phyloP scores from a whole-genome alignment of 2,329 filamentous ascomycete species.

The Microcyclospora pomicola region DNA sequence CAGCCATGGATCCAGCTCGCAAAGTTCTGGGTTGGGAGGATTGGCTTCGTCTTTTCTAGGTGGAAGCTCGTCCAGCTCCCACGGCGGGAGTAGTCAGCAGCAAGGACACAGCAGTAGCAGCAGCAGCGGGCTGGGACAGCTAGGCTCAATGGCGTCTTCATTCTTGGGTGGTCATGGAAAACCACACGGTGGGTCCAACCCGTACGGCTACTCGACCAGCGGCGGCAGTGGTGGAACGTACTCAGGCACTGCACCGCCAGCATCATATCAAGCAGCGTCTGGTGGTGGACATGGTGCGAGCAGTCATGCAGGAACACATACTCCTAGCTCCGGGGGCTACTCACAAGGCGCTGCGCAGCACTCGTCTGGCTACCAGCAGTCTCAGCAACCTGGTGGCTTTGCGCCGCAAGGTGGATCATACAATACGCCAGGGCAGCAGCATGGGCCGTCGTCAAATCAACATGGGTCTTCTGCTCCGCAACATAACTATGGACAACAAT shows the following conservation, averaged over 20 bases:
- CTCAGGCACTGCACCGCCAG: slow-evolving; percentile 22
- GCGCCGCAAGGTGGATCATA: slow-evolving; percentile 11
- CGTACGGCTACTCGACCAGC: slow-evolving; percentile 25
- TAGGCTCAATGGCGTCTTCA: slow-evolving; percentile 16
- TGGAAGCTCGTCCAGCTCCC: slow-evolving; percentile 12
- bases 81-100: slow-evolving; percentile 3
- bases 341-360: not conserved
- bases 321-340: slow-evolving; percentile 8
- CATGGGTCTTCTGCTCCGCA: not conserved
- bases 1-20: slow-evolving; percentile 1
- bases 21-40: slow-evolving; percentile 15
- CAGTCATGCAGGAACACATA: slow-evolving; percentile 2
- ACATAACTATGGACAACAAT: slow-evolving; percentile 6
- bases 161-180: slow-evolving; percentile 21
- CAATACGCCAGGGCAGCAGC: slow-evolving; percentile 7
- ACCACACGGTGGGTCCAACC: slow-evolving; percentile 14
- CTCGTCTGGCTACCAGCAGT: not conserved
- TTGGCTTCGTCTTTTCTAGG: slow-evolving; percentile 21
- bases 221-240: slow-evolving; percentile 20
- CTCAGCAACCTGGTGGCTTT: not conserved
- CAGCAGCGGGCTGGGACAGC: slow-evolving; percentile 10
- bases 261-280: slow-evolving; percentile 19
- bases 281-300: slow-evolving; percentile 6
- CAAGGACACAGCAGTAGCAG: slow-evolving; percentile 5
- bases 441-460: not conserved